Conservation (phyloP, 768 basidiomycete species). For the Auricularia sp. region DNA sequence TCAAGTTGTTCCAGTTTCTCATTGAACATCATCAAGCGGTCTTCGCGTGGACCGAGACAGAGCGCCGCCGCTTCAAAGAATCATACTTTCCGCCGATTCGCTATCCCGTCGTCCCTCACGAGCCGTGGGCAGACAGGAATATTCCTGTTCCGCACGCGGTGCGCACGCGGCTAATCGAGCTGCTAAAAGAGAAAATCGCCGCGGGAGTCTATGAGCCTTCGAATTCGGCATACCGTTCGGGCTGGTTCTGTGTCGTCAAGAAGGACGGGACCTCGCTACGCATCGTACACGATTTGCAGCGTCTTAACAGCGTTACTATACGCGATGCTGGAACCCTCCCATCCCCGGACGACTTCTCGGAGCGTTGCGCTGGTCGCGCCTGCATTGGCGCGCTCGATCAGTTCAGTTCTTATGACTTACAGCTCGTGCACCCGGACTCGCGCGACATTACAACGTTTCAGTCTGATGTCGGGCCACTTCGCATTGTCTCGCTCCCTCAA, state of each 20-base stretch:
- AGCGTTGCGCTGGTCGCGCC: conserved; percentile 22
- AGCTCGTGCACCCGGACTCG: conserved; percentile 18
- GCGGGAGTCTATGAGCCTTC: conserved; percentile 31
- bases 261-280: conserved; percentile 12
- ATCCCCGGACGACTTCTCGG: conserved; percentile 21
- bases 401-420: conserved; percentile 10
- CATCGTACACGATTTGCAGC: conserved; percentile 30
- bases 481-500: conserved; percentile 26
- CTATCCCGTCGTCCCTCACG: conserved; percentile 27
- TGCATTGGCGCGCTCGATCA: conserved; percentile 16
- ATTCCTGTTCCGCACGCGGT: conserved; percentile 24
- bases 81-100: conserved; percentile 22
- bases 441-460: conserved; percentile 32
- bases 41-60: conserved; percentile 13
- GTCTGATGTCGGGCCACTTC: conserved; percentile 23
- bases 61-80: conserved; percentile 9
- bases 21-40: conserved; percentile 9
- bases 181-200: conserved; percentile 26
- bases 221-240: conserved; percentile 26
- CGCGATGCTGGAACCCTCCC: conserved; percentile 27
- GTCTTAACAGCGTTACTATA: conserved; percentile 29
- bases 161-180: conserved; percentile 18
- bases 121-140: conserved; percentile 26
- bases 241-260: conserved; percentile 26
- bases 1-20: conserved; percentile 9